A percentile compares a stretch with the other conserved stretches of the same genome.
Conservation (phyloP, 2,329 filamentous ascomycete genomes). For the Clarireedia monteithiana region DNA sequence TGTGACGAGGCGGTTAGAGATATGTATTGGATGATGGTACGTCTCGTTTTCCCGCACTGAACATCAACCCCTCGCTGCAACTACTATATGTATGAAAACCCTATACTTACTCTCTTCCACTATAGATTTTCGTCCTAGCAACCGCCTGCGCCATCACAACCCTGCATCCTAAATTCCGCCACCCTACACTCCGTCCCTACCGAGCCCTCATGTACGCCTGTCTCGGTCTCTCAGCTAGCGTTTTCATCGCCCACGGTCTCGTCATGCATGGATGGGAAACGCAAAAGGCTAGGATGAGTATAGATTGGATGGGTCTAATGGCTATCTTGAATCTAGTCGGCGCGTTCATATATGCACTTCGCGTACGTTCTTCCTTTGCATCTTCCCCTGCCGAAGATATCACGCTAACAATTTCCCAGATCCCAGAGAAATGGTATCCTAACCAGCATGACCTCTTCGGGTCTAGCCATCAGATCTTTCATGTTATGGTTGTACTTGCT, state of each 20-base stretch:
- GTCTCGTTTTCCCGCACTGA: background rate
- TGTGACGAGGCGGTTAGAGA: conserved; percentile 30
- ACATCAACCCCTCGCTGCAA: background rate
- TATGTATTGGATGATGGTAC: conserved; percentile 27
- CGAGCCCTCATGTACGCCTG: conserved; percentile 1
- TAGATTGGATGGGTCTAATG: conserved; percentile 10
- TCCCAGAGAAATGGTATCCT: conserved; percentile 20
- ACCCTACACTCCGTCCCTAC: background rate
- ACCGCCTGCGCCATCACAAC: background rate
- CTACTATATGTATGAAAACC: too few relatives aligned
- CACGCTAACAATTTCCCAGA: background rate
- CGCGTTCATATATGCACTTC: conserved; percentile 2
- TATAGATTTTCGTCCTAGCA: background rate
- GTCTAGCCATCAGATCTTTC: conserved; percentile 24
- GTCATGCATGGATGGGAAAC: conserved; percentile 30
- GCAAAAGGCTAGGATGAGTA: conserved; percentile 12
- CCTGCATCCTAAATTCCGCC: background rate
- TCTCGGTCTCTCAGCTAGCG: background rate
- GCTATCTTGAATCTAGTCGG: conserved; percentile 8
- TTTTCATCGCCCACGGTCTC: conserved; percentile 13
- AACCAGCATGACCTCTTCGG: conserved; percentile 18
- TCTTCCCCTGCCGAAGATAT: background rate
- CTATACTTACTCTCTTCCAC: too few relatives aligned
- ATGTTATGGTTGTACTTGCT: conserved; percentile 22
- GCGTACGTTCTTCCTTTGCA: background rate